phyloP scores from a whole-genome alignment of 1,139 yeast species.

The Fermentozyma sake region DNA sequence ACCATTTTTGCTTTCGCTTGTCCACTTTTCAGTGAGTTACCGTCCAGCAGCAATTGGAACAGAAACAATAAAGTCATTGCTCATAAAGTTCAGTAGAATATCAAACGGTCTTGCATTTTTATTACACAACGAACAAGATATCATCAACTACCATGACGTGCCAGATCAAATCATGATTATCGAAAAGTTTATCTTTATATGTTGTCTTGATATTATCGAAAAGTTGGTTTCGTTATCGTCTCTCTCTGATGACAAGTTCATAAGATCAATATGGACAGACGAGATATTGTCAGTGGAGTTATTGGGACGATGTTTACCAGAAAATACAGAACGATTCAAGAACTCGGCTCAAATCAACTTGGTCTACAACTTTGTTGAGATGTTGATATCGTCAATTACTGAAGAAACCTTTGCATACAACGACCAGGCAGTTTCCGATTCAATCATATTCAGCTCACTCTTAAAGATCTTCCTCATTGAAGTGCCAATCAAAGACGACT shows the following conservation, averaged over 20 bases:
- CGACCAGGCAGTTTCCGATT: slow-evolving; percentile 11
- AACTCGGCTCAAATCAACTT: slow-evolving; percentile 37
- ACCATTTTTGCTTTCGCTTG: slow-evolving; percentile 52
- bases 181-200: slow-evolving; percentile 46
- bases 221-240: slow-evolving; percentile 24
- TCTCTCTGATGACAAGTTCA: slow-evolving; percentile 16
- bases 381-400: slow-evolving; percentile 34
- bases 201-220: slow-evolving; percentile 55
- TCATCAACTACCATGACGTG: slow-evolving; percentile 29
- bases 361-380: slow-evolving; percentile 35
- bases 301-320: slow-evolving; percentile 30
- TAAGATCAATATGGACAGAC: slow-evolving; percentile 21
- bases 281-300: slow-evolving; percentile 19
- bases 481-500: slow-evolving; percentile 35
- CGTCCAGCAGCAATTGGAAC: slow-evolving; percentile 52
- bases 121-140: slow-evolving; percentile 32
- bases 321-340: slow-evolving; percentile 36
- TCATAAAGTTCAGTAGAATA: slow-evolving; percentile 16
- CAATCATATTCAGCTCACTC: slow-evolving; percentile 31
- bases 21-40: slow-evolving; percentile 50
- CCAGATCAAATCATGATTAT: slow-evolving; percentile 41
- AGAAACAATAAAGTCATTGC: slow-evolving; percentile 20
- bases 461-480: slow-evolving; percentile 38
- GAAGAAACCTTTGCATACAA: slow-evolving; percentile 24
- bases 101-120: slow-evolving; percentile 19